These are phyloP conservation scores for Diplocarpon mali DNA, from an alignment of 2,329 filamentous ascomycete genomes.

Conservation along the genomic window DNA sequence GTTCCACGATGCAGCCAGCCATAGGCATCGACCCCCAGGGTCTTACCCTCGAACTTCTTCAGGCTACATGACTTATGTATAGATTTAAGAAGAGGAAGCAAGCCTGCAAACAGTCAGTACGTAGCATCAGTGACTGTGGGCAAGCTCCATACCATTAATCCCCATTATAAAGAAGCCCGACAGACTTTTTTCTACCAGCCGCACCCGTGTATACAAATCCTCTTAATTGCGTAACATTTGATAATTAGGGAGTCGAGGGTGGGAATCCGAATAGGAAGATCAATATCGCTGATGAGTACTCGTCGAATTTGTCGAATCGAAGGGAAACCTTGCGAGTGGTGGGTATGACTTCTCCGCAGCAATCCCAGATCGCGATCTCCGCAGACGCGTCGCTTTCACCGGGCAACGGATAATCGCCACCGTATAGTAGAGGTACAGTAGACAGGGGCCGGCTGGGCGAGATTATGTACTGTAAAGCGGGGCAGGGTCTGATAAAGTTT, in stretches of 20 bases:
- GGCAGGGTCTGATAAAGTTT: conserved; percentile 13
- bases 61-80: conserved; percentile 84
- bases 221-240: background rate
- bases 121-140: background rate
- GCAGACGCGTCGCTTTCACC: conserved; percentile 7
- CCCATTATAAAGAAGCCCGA: conserved; percentile 20
- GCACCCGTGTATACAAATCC: conserved; percentile 13
- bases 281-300: background rate
- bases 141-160: conserved; percentile 16
- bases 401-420: conserved; percentile 3
- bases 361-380: conserved; percentile 1
- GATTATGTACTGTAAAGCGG: no score
- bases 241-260: background rate
- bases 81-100: conserved; percentile 86
- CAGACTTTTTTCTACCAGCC: conserved; percentile 13
- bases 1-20: conserved; percentile 96
- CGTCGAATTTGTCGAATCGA: background rate
- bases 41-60: conserved; percentile 79
- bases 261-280: background rate
- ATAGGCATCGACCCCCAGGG: conserved; percentile 91
- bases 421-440: no score
- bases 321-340: background rate
- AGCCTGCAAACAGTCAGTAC: conserved; percentile 40
- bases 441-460: no score
- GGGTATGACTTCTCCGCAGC: background rate